Base-by-base conservation (phyloP, 495 filamentous ascomycete species). In the Podospora comata region DNA sequence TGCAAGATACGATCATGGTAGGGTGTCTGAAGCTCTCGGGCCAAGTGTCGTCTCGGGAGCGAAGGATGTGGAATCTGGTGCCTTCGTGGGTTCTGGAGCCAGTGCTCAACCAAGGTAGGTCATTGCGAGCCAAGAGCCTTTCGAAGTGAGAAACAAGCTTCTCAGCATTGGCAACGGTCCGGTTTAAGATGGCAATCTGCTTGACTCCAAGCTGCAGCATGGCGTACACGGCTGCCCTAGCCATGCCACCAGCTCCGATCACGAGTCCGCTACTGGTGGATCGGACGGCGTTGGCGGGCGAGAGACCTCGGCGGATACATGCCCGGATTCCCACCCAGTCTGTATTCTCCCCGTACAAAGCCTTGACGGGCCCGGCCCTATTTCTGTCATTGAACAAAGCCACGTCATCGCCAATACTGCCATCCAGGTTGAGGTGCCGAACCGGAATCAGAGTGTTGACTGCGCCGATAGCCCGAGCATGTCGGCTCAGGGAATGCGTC, bases 201-300 rank as follows among this genome's bases (percentile, higher is more conserved):
- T 87, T 86, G 69, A 90, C 90, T 19, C 90, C 90, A 15, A 92
- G 80, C 66, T 89, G 88, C 23, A 92, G 84, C 86, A 93, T 86
- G 11, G 91, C 87, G 68, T 92, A 92, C 19, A 91, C 84, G 18
- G 91, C 88, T 0, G 90, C 88, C 58, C 91, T 82, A 13, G 88
- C 90, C 88, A 92, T 92, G 0, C 90, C 90, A 48, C 91, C 91
- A 2, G 91, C 90, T 26, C 91, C 91, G 68, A 92, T 86, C 13
- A 93, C 84, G 13, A 93, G 73, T 0, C 86, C 89, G 0, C 85
- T 87, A 5, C 86, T 90, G 60, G 80, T 86, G 0, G 83, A 81
- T 68, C 86, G 85, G 26, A 92, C 88, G 4, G 88, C 88, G 71
- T 93, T 92, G 19, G 88, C 87, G 1, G 90, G 90, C 0, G 90